Percentiles rank a stretch among this genome's conserved stretches.
Conservation (phyloP, 495 filamentous ascomycete genomes). For the Trichoderma erinaceum region DNA sequence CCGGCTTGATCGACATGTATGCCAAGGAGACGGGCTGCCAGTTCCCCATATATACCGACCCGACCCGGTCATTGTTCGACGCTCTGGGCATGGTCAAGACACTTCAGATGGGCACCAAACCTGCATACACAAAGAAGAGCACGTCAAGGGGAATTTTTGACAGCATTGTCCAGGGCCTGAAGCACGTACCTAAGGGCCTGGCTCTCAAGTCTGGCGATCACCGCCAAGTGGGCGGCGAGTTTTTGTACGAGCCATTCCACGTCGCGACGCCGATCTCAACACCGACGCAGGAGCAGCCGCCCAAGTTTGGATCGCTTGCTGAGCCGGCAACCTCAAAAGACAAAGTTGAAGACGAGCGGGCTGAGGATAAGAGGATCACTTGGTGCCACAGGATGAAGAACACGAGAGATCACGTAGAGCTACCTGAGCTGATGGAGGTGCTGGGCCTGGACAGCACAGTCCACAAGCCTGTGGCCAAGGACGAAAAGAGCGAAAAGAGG, state of each 20-base stretch:
- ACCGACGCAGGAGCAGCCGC: constrained; percentile 25
- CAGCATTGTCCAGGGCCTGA: constrained; percentile 52
- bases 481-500: constrained; percentile 35
- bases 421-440: constrained; percentile 54
- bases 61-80: constrained; percentile 60
- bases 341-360: constrained; percentile 24
- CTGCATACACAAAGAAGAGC: constrained; percentile 58
- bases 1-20: constrained; percentile 66
- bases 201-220: constrained; percentile 61
- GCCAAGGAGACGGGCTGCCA: constrained; percentile 54
- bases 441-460: constrained; percentile 51
- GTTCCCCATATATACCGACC: constrained; percentile 81
- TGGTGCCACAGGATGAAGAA: constrained; percentile 85
- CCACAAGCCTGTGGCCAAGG: constrained; percentile 24
- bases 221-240: constrained; percentile 76
- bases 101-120: constrained; percentile 53
- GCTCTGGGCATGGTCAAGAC: constrained; percentile 66
- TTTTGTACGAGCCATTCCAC: constrained; percentile 58
- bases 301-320: constrained; percentile 17
- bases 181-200: constrained; percentile 44
- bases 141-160: constrained; percentile 39
- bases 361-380: constrained; percentile 51
- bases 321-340: background rate
- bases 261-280: constrained; percentile 30
- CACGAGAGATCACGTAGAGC: constrained; percentile 71